A percentile compares a stretch with the other conserved stretches of the same genome.
phyloP scores from a whole-genome alignment of 306 rosid genomes.

The Begonia peltatifolia region DNA sequence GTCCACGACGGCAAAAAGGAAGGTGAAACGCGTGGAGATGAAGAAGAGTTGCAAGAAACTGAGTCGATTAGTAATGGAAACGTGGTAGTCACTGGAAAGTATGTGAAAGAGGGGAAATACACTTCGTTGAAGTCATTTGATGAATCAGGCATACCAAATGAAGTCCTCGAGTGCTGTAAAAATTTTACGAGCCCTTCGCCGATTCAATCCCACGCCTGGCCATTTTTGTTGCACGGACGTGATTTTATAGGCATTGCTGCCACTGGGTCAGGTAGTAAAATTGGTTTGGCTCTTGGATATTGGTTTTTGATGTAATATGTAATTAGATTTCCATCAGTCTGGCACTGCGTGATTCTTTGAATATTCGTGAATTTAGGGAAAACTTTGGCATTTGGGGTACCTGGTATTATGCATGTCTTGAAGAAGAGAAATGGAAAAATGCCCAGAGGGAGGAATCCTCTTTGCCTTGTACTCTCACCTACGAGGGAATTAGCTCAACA shows the following conservation, averaged over 20 bases:
- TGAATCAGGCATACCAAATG: slow-evolving; percentile 50
- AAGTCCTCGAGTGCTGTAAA: slow-evolving; percentile 66
- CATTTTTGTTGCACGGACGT: slow-evolving; percentile 72
- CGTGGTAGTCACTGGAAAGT: slow-evolving; percentile 64
- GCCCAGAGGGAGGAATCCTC: slow-evolving; percentile 58
- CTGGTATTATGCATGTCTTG: slow-evolving; percentile 73
- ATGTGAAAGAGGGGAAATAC: slow-evolving; percentile 32
- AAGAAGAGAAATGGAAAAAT: slow-evolving; percentile 43
- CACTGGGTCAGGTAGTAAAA: slow-evolving; percentile 72
- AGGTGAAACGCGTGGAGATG: slow-evolving; percentile 7
- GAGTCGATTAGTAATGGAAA: slow-evolving; percentile 22
- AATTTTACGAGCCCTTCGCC: slow-evolving; percentile 69
- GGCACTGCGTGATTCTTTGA: slow-evolving; percentile 1
- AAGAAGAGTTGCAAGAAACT: slow-evolving; percentile 9
- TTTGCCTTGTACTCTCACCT: slow-evolving; percentile 80
- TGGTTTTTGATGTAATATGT: background rate
- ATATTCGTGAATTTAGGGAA: slow-evolving; percentile 38
- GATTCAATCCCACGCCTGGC: slow-evolving; percentile 92
- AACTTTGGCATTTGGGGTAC: slow-evolving; percentile 87
- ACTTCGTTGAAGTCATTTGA: slow-evolving; percentile 33
- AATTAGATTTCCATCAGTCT: slow-evolving; percentile 1
- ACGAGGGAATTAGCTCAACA: slow-evolving; percentile 96
- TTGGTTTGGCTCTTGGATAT: background rate
- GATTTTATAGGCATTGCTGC: slow-evolving; percentile 93
- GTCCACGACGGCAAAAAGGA: slow-evolving; percentile 14